Evolutionary conservation across 2,329 filamentous ascomycete genomes (phyloP).

Genomic region (Ciborinia camelliae): DNA sequence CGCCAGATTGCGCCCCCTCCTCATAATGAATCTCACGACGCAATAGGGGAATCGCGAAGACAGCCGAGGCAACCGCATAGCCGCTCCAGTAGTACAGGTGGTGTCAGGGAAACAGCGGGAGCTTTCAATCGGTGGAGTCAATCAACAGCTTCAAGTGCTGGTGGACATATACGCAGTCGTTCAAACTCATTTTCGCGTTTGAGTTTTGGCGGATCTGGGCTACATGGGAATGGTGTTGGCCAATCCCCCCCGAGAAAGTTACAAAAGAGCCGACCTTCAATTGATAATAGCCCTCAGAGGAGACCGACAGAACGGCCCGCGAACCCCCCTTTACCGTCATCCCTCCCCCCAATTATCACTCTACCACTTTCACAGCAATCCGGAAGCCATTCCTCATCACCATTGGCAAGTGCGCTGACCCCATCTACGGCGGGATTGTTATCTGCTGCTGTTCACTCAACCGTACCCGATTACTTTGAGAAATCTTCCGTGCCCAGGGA

Average conservation of each 20-base stretch:
- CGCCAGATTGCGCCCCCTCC: slow-evolving; percentile 18
- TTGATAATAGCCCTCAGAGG: slow-evolving; percentile 26
- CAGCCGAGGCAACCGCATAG: slow-evolving; percentile 36
- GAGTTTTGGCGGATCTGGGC: slow-evolving; percentile 31
- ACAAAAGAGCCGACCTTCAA: slow-evolving; percentile 31
- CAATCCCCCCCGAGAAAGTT: slow-evolving; percentile 29
- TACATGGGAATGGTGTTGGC: slow-evolving; percentile 31
- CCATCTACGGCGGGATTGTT: slow-evolving; percentile 37
- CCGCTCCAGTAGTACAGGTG: slow-evolving; percentile 18
- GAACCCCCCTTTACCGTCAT: slow-evolving; percentile 22
- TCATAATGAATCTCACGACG: slow-evolving; percentile 18
- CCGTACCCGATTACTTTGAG: slow-evolving; percentile 36
- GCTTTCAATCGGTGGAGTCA: slow-evolving; percentile 53
- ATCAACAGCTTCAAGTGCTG: slow-evolving; percentile 50
- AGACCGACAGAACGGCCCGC: slow-evolving; percentile 22
- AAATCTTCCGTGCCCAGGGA: slow-evolving; percentile 27
- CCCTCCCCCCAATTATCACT: slow-evolving; percentile 36
- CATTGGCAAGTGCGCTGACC: slow-evolving; percentile 31
- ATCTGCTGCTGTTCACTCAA: slow-evolving; percentile 35
- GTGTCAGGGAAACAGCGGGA: slow-evolving; percentile 42
- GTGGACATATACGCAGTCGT: slow-evolving; percentile 24
- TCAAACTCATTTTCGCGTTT: slow-evolving; percentile 19
- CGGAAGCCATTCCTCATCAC: slow-evolving; percentile 29
- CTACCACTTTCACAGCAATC: slow-evolving; percentile 29
- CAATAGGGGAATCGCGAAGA: slow-evolving; percentile 25